phyloP scores from a whole-genome alignment of 176 grass and related monocot genomes.

The Oryza glumipatula region DNA sequence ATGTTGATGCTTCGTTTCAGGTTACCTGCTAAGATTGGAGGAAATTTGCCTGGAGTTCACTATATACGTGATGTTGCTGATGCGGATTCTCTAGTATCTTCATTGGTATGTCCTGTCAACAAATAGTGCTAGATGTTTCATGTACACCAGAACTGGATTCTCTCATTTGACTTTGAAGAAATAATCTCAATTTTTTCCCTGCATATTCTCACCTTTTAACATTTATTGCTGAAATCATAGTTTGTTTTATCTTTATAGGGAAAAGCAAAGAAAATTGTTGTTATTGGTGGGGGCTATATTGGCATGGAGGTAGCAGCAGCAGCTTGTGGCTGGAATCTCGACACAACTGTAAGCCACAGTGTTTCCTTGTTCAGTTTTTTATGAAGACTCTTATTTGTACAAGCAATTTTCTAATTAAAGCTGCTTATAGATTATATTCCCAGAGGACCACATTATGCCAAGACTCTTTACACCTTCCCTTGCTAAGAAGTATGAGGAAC shows the following conservation, averaged over 20 bases:
- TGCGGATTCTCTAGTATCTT: constrained; percentile 91
- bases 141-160: neutral
- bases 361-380: constrained; percentile 17
- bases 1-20: constrained; percentile 45
- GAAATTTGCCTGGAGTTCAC: constrained; percentile 78
- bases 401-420: neutral
- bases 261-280: constrained; percentile 72
- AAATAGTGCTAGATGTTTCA: neutral
- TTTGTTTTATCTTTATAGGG: constrained; percentile 52
- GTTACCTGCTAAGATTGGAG: constrained; percentile 90
- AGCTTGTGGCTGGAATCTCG: constrained; percentile 88
- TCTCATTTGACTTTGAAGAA: constrained; percentile 13
- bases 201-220: constrained; percentile 14
- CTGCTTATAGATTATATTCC: constrained; percentile 81
- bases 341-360: constrained; percentile 74
- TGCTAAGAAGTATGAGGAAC: constrained; percentile 85
- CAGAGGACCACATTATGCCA: constrained; percentile 86
- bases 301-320: constrained; percentile 96
- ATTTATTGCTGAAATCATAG: constrained; percentile 24
- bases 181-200: neutral
- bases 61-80: constrained; percentile 89
- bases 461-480: constrained; percentile 94
- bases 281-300: constrained; percentile 98
- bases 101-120: constrained; percentile 55
- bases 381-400: neutral